These are phyloP conservation scores for Rhipidocladum racemiflorum DNA, from an alignment of 176 grass and related monocot species.

Conservation along the genomic window DNA sequence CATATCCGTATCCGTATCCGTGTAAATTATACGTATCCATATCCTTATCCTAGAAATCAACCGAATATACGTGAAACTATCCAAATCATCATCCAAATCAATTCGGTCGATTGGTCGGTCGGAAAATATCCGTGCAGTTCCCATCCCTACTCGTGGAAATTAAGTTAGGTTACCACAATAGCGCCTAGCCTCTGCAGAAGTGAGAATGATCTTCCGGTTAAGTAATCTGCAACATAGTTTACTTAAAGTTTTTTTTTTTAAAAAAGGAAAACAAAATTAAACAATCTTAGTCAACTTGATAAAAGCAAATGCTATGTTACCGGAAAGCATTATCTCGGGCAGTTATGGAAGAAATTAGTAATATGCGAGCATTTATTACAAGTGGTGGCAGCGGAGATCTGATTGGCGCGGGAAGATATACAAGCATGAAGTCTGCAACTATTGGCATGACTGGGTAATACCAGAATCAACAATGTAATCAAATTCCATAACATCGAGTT, in stretches of 20 bases:
- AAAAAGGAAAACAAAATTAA: not conserved
- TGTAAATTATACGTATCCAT: too few species aligned
- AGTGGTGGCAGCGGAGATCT: slow-evolving; percentile 61
- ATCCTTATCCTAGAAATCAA: too few species aligned
- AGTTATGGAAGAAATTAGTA: slow-evolving; percentile 69
- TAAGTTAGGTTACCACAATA: slow-evolving; percentile 61
- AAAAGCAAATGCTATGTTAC: slow-evolving; percentile 33
- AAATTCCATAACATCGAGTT: slow-evolving; percentile 1
- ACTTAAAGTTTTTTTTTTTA: not conserved
- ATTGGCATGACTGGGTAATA: slow-evolving; percentile 70
- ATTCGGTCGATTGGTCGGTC: too few species aligned
- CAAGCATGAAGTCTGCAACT: slow-evolving; percentile 93
- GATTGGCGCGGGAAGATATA: slow-evolving; percentile 97
- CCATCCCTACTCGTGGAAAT: not conserved
- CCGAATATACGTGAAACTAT: too few species aligned
- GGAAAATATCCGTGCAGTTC: too few species aligned
- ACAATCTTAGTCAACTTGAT: not conserved
- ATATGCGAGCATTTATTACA: slow-evolving; percentile 57
- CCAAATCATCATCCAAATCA: too few species aligned
- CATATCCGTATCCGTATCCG: too few species aligned
- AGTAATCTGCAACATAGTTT: slow-evolving; percentile 52
- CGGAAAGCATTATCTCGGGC: slow-evolving; percentile 93
- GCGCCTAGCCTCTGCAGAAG: slow-evolving; percentile 85
- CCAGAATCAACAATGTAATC: slow-evolving; percentile 8
- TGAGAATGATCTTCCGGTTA: slow-evolving; percentile 71